Base-by-base conservation (phyloP, 2,329 filamentous ascomycete species). In the Clonostachys rosea region DNA sequence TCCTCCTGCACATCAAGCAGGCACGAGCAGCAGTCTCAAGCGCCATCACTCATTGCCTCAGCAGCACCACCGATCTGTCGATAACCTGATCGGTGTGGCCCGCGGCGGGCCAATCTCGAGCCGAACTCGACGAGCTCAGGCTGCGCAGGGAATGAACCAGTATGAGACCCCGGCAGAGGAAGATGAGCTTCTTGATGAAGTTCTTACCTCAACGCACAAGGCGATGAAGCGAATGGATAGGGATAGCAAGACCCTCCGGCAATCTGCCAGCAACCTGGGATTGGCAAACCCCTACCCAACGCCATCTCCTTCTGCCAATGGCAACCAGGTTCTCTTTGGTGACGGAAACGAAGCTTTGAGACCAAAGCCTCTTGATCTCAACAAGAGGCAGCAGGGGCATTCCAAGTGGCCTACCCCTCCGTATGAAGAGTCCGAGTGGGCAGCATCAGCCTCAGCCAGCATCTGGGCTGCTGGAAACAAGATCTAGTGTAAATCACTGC, bases 161-260 rank as follows among this genome's bases (percentile, higher is more conserved):
- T 96, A 97, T 62, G 94, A 99, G 61, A 91, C 91, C 0, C 90
- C 94, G 2, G 91, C 95, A 58, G 94, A 99, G 66, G 92, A 97
- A 61, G 94, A 99, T 50, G 94, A 99, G 68, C 78, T 99, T 10
- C 76, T 97, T 10, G 91, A 96, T 56, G 94, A 99, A 67, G 91
- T 84, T 17, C 74, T 96, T 40, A 79, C 84, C 43, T 89, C 88
- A 6, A 88, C 91, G 0, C 85, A 86, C 57, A 82, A 81, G 51
- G 89, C 84, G 8, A 87, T 88, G 59, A 86, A 82, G 61, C 83
- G 83, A 10, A 74, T 95, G 50, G 89, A 78, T 61, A 78, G 69
- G 60, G 66, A 69, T 3, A 52, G 59, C 44, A 47, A 50, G 11
- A 67, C 68, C 52, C 67, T 85, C 34, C 70, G 81, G 47, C 83